phyloP scores from a whole-genome alignment of 306 rosid species.

The Corylus americana region DNA sequence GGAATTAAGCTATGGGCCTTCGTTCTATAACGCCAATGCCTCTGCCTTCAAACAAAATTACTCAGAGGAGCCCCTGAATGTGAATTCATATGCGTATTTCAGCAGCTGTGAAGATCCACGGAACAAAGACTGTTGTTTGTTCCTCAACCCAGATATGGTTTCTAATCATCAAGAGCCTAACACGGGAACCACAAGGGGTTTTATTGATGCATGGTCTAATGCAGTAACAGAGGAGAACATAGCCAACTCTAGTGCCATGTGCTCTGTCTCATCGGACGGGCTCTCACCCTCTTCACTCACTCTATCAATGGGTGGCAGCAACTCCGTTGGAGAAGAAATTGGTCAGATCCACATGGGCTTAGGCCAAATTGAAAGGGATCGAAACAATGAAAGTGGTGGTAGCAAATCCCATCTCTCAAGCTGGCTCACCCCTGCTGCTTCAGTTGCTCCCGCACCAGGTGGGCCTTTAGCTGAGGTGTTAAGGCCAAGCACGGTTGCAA shows the following conservation, averaged over 20 bases:
- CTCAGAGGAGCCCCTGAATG: slow-evolving; percentile 36
- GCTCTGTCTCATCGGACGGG: slow-evolving; percentile 37
- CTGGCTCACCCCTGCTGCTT: slow-evolving; percentile 53
- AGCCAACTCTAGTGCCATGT: slow-evolving; percentile 22
- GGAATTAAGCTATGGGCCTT: slow-evolving; percentile 36
- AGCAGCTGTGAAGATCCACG: slow-evolving; percentile 38
- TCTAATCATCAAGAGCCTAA: slow-evolving; percentile 35
- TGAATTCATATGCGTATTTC: slow-evolving; percentile 45
- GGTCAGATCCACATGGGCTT: slow-evolving; percentile 44
- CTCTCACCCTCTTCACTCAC: slow-evolving; percentile 61
- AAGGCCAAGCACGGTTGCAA: slow-evolving; percentile 47
- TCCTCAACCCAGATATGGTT: slow-evolving; percentile 42
- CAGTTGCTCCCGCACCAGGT: slow-evolving; percentile 55
- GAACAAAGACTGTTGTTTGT: slow-evolving; percentile 29
- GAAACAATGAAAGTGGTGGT: slow-evolving; percentile 26
- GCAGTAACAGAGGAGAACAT: slow-evolving; percentile 29
- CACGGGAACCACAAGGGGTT: slow-evolving; percentile 50
- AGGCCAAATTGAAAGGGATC: slow-evolving; percentile 36
- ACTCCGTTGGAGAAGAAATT: slow-evolving; percentile 40
- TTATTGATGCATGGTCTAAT: slow-evolving; percentile 79
- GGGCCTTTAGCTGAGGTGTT: slow-evolving; percentile 84
- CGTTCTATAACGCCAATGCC: slow-evolving; percentile 24
- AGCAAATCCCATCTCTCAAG: slow-evolving; percentile 33
- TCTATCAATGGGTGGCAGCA: slow-evolving; percentile 58
- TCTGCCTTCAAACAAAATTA: slow-evolving; percentile 19